A percentile compares a stretch with the other conserved stretches of the same genome.
phyloP scores from a whole-genome alignment of 2,329 filamentous ascomycete genomes.

The Colletotrichum chrysophilum region DNA sequence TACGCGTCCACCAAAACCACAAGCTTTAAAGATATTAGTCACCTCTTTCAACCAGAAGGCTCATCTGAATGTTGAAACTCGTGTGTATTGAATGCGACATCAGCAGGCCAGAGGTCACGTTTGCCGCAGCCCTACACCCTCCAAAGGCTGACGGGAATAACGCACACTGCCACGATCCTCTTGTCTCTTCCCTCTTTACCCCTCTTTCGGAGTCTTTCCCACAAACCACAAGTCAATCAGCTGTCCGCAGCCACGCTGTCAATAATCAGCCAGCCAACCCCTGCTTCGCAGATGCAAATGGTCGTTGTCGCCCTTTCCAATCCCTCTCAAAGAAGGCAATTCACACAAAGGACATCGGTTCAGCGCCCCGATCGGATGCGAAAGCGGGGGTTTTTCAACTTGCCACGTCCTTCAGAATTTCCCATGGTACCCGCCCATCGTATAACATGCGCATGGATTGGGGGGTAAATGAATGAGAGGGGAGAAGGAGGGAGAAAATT shows the following conservation, averaged over 20 bases:
- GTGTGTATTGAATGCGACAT: background rate
- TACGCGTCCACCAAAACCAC: fast-evolving
- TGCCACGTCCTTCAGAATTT: background rate
- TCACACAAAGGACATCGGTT: background rate
- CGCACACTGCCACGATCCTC: background rate
- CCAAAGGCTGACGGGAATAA: background rate
- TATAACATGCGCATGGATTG: background rate
- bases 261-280: background rate
- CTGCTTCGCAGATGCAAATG: background rate
- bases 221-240: background rate
- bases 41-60: background rate
- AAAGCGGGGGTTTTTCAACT: background rate
- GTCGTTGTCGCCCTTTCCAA: background rate
- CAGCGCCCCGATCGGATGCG: fast-evolving
- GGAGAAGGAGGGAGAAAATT: background rate
- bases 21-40: background rate
- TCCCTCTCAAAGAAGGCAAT: background rate
- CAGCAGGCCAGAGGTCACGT: background rate
- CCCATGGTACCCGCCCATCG: background rate
- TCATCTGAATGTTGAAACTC: fast-evolving
- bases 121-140: background rate
- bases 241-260: background rate
- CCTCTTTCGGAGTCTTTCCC: background rate
- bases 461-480: background rate
- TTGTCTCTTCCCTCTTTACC: background rate